Evolutionary conservation across 768 basidiomycete genomes (phyloP).

Genomic region (Boletellus sp.): DNA sequence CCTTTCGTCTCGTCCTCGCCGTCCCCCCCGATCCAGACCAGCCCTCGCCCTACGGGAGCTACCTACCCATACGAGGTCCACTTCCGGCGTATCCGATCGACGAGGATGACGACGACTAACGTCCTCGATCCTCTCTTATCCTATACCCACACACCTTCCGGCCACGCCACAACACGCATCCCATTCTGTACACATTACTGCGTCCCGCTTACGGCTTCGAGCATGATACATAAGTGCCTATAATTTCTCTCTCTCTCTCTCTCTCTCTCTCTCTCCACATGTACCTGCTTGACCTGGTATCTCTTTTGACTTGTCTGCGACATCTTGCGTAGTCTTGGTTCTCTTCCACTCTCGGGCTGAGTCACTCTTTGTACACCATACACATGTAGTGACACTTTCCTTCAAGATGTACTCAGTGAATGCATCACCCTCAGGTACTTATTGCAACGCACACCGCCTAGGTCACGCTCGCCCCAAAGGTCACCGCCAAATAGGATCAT

Average conservation of each 20-base stretch:
- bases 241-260: slow-evolving; percentile 1
- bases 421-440: not conserved
- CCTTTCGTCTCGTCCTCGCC: slow-evolving; percentile 75
- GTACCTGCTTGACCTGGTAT: slow-evolving; percentile 4
- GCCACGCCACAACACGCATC: not conserved
- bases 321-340: not conserved
- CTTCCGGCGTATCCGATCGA: slow-evolving; percentile 22
- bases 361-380: slow-evolving; percentile 2
- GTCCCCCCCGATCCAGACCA: slow-evolving; percentile 40
- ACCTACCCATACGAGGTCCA: slow-evolving; percentile 12
- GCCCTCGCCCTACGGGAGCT: slow-evolving; percentile 7
- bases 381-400: slow-evolving; percentile 2
- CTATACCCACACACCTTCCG: slow-evolving; percentile 12
- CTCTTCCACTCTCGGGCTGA: not conserved
- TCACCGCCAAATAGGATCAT: slow-evolving; percentile 3
- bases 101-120: slow-evolving; percentile 24
- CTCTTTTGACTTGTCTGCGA: not conserved
- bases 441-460: not conserved
- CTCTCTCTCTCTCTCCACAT: too few relatives aligned
- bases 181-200: slow-evolving; percentile 7
- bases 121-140: not conserved
- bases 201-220: not conserved
- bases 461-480: too few relatives aligned
- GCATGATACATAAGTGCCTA: slow-evolving; percentile 9
- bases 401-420: not conserved